phyloP scores from a whole-genome alignment of 2,329 filamentous ascomycete genomes.

The Ceratocystis papillata region DNA sequence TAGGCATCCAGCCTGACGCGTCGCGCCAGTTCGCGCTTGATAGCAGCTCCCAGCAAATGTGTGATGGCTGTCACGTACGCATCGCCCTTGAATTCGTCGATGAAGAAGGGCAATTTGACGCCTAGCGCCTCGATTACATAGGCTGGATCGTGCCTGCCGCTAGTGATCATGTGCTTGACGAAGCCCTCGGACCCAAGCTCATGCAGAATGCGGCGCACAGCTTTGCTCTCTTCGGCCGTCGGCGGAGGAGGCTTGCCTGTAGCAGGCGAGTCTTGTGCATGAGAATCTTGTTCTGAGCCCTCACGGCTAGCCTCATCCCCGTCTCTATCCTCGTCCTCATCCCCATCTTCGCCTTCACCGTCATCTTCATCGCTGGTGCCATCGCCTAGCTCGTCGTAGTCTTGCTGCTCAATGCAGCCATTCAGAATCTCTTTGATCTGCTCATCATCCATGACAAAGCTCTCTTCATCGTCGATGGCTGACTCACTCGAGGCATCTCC shows the following conservation, averaged over 20 bases:
- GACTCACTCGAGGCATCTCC: background rate
- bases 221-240: background rate
- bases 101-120: constrained; percentile 16
- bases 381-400: background rate
- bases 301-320: background rate
- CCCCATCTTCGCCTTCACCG: background rate
- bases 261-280: background rate
- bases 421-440: constrained; percentile 24
- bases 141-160: constrained; percentile 6
- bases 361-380: background rate
- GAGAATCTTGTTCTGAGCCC: too few relatives aligned
- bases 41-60: constrained; percentile 58
- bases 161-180: constrained; percentile 11
- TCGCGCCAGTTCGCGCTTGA: constrained; percentile 70
- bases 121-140: constrained; percentile 19
- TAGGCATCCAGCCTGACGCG: constrained; percentile 67
- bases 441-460: constrained; percentile 14
- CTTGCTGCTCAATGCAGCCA: constrained; percentile 20
- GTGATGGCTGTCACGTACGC: constrained; percentile 13
- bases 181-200: constrained; percentile 18
- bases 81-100: constrained; percentile 15
- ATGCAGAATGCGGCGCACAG: constrained; percentile 18
- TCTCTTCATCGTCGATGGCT: constrained; percentile 11
- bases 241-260: background rate
- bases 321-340: background rate